Percentiles rank a stretch among this genome's conserved stretches.
Evolutionary conservation across 495 filamentous ascomycete species (phyloP).

Genomic region (Aspergillus ellipticus): DNA sequence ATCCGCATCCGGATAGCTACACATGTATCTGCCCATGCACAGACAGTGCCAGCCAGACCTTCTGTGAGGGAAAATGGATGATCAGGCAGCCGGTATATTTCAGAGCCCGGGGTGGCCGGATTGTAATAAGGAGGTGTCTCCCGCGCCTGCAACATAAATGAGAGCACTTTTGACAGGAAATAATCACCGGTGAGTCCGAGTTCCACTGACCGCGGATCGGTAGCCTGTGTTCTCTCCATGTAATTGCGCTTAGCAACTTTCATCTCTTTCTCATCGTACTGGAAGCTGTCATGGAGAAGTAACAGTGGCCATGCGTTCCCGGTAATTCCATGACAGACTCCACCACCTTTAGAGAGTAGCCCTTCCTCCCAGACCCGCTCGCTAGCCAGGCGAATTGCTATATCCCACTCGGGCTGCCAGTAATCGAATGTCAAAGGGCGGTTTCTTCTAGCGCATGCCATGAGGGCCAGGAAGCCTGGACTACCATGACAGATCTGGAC

Average conservation of each 20-base stretch:
- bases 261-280: slow-evolving; percentile 22
- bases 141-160: slow-evolving; percentile 39
- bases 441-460: slow-evolving; percentile 32
- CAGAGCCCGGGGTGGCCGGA: slow-evolving; percentile 9
- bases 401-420: slow-evolving; percentile 43
- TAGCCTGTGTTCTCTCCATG: slow-evolving; percentile 11
- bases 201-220: slow-evolving; percentile 1
- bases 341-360: slow-evolving; percentile 44
- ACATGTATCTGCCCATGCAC: slow-evolving; percentile 47
- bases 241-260: slow-evolving; percentile 23
- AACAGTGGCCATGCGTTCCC: slow-evolving; percentile 45
- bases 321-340: slow-evolving; percentile 45
- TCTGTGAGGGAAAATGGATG: slow-evolving; percentile 42
- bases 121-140: slow-evolving; percentile 40
- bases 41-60: slow-evolving; percentile 43
- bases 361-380: slow-evolving; percentile 47
- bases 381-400: slow-evolving; percentile 31
- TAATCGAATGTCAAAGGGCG: slow-evolving; percentile 18
- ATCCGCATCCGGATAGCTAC: slow-evolving; percentile 33
- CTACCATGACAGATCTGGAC: slow-evolving; percentile 48
- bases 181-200: slow-evolving; percentile 29
- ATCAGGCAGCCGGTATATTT: slow-evolving; percentile 44
- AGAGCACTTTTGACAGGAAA: slow-evolving; percentile 40
- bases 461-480: slow-evolving; percentile 37
- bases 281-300: slow-evolving; percentile 32